Percentiles rank a stretch among this genome's conserved stretches.
phyloP scores from a whole-genome alignment of 2,329 filamentous ascomycete species.

The Calonectria hawksworthii region DNA sequence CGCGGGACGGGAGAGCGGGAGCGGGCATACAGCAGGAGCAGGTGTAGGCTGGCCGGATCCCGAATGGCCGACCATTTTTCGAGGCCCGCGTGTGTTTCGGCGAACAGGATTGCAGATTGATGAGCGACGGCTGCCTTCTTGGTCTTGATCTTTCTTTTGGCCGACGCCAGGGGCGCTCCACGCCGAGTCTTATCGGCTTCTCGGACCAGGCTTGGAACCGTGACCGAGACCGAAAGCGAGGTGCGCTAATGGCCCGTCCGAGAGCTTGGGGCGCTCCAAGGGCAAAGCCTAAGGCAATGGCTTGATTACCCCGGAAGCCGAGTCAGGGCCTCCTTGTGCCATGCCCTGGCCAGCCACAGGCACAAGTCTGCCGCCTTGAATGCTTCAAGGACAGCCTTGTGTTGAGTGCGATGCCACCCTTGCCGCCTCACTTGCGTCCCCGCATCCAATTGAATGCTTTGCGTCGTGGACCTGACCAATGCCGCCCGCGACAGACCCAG shows the following conservation, averaged over 20 bases:
- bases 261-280: neutral
- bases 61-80: neutral
- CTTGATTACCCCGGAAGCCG: neutral
- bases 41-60: neutral
- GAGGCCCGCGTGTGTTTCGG: neutral
- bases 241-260: neutral
- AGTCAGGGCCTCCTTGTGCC: neutral
- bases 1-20: too few relatives aligned
- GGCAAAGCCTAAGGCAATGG: neutral
- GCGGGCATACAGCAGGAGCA: neutral
- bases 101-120: neutral
- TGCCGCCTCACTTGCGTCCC: neutral
- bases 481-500: neutral
- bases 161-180: neutral
- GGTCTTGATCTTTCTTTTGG: neutral
- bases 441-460: neutral
- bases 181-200: neutral
- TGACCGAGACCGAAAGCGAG: neutral
- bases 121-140: neutral
- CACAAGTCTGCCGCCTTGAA: too few relatives aligned
- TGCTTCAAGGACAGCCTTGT: neutral
- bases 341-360: neutral
- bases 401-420: neutral
- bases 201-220: neutral
- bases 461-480: neutral